Evolutionary conservation across 306 rosid species (phyloP).

Genomic region (Medicago ruthenica): DNA sequence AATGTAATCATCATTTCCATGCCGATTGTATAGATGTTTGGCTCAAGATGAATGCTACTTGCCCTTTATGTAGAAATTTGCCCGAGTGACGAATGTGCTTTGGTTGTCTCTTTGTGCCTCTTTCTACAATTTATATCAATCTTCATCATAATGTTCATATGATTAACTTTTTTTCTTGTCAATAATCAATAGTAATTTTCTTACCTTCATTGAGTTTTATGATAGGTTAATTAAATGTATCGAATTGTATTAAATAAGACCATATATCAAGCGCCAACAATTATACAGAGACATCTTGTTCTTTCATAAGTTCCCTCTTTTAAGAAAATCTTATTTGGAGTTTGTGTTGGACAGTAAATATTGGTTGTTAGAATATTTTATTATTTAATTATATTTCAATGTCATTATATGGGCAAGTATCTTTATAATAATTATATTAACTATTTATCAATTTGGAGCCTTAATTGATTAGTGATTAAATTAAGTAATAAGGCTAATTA

Average conservation of each 20-base stretch:
- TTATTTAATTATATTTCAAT: no score
- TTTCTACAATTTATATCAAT: background rate
- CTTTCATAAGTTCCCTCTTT: no score
- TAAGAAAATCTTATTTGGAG: no score
- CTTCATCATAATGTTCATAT: background rate
- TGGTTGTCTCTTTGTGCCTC: background rate
- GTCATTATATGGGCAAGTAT: no score
- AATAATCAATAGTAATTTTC: background rate
- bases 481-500: no score
- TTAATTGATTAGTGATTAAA: no score
- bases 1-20: slow-evolving; percentile 75
- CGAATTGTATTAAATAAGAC: background rate
- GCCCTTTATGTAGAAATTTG: slow-evolving; percentile 74
- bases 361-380: no score
- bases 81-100: slow-evolving; percentile 38
- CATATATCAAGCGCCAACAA: background rate
- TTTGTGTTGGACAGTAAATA: no score
- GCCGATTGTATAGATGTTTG: slow-evolving; percentile 69
- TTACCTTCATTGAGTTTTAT: background rate
- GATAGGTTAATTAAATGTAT: background rate
- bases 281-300: no score
- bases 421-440: no score
- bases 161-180: background rate
- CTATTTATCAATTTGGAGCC: no score
- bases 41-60: slow-evolving; percentile 73